A percentile compares a stretch with the other conserved stretches of the same genome.
Evolutionary conservation across 1,284 basidiomycete species (phyloP).

Genomic region (Ustilago sp.): DNA sequence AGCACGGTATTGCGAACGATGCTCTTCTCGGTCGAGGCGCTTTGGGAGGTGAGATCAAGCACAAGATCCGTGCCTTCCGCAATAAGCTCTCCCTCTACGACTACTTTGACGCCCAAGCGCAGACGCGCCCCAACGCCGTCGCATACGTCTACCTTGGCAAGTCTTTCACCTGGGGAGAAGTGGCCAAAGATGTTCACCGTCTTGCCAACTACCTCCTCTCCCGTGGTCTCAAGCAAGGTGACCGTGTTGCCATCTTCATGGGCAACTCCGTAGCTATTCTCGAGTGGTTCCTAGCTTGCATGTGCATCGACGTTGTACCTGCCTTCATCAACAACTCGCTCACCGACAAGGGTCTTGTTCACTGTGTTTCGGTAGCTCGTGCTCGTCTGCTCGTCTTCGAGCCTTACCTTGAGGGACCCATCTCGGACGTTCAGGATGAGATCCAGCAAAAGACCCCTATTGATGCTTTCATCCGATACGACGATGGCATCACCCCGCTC

Average conservation of each 20-base stretch:
- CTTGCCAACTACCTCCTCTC: slow-evolving; percentile 61
- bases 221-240: slow-evolving; percentile 55
- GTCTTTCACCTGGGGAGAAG: slow-evolving; percentile 57
- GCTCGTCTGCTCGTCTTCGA: slow-evolving; percentile 67
- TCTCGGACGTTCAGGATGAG: slow-evolving; percentile 55
- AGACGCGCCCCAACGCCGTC: slow-evolving; percentile 48
- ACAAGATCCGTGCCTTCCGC: slow-evolving; percentile 45
- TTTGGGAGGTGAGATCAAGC: slow-evolving; percentile 33
- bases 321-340: slow-evolving; percentile 70
- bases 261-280: slow-evolving; percentile 61
- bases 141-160: slow-evolving; percentile 62
- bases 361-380: slow-evolving; percentile 65
- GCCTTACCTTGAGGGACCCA: slow-evolving; percentile 54
- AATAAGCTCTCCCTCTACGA: slow-evolving; percentile 60
- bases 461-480: slow-evolving; percentile 58
- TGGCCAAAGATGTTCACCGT: slow-evolving; percentile 49
- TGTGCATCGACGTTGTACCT: slow-evolving; percentile 63
- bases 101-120: slow-evolving; percentile 51
- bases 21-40: slow-evolving; percentile 39
- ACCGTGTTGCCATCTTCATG: slow-evolving; percentile 63
- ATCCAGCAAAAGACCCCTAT: slow-evolving; percentile 37
- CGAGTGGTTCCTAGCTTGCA: slow-evolving; percentile 62
- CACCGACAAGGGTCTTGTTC: slow-evolving; percentile 61
- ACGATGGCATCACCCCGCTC: slow-evolving; percentile 58
- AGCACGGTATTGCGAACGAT: slow-evolving; percentile 56